Evolutionary conservation across 2,329 filamentous ascomycete species (phyloP).

Genomic region (Dactylellina drechsleri): DNA sequence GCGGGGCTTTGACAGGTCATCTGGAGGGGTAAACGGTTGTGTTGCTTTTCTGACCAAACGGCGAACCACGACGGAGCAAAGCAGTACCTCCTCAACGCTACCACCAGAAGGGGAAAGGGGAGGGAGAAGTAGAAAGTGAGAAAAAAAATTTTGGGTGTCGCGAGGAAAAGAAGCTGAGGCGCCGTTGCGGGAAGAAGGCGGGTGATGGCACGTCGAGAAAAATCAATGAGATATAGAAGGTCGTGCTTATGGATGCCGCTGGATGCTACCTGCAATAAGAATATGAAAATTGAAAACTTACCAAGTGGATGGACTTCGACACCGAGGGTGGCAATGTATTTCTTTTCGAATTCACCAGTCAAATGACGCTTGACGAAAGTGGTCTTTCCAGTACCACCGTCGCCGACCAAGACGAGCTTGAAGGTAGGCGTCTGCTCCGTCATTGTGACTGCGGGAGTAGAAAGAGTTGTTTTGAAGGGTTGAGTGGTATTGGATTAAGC

Average conservation of each 20-base stretch:
- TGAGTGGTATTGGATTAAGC: slow-evolving; percentile 15
- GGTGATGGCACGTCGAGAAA: not conserved
- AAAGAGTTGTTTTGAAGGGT: slow-evolving; percentile 31
- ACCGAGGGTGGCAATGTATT: slow-evolving; percentile 99
- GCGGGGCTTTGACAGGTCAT: slow-evolving; percentile 57
- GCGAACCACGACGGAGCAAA: slow-evolving; percentile 6
- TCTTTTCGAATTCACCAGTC: slow-evolving; percentile 99
- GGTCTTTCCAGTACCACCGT: slow-evolving; percentile 99
- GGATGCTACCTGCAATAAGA: not conserved
- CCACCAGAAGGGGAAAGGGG: slow-evolving; percentile 3
- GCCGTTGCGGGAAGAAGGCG: slow-evolving; percentile 2
- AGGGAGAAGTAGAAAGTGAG: slow-evolving; percentile 7
- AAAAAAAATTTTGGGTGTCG: slow-evolving; percentile 28
- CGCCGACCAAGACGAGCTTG: slow-evolving; percentile 99
- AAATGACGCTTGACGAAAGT: slow-evolving; percentile 99
- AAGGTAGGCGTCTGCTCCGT: slow-evolving; percentile 77
- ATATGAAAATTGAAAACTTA: slow-evolving; percentile 58
- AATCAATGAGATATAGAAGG: no score
- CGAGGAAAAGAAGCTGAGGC: slow-evolving; percentile 21
- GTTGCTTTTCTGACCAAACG: slow-evolving; percentile 30
- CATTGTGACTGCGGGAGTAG: slow-evolving; percentile 62
- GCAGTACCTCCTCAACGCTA: slow-evolving; percentile 25
- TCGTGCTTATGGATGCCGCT: not conserved
- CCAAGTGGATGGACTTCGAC: slow-evolving; percentile 99
- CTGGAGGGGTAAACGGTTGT: slow-evolving; percentile 61